Percentiles rank a stretch among this genome's conserved stretches.
These are phyloP conservation scores for Diddensiella caesifluorescens DNA, from an alignment of 805 yeast species.

Conservation along the genomic window DNA sequence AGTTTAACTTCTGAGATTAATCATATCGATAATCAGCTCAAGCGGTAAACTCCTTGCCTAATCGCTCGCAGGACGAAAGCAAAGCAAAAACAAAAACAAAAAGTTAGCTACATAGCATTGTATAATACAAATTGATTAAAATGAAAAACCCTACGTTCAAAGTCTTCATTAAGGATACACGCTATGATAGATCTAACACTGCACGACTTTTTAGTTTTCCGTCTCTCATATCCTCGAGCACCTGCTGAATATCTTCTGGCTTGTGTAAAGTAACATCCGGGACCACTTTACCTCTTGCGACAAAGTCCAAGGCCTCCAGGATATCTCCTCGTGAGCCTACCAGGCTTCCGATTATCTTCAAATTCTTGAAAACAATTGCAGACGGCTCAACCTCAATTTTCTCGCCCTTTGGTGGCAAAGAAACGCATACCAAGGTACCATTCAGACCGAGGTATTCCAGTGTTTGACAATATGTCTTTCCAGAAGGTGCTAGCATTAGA, in stretches of 20 bases:
- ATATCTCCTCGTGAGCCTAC: constrained; percentile 26
- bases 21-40: constrained; percentile 56
- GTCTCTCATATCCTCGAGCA: constrained; percentile 17
- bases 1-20: constrained; percentile 82
- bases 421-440: constrained; percentile 25
- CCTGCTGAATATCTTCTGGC: constrained; percentile 14
- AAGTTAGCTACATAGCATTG: neutral
- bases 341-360: constrained; percentile 23
- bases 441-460: constrained; percentile 18
- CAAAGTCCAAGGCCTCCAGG: constrained; percentile 25
- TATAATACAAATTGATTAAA: neutral
- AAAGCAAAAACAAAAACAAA: neutral
- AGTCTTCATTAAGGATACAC: no score
- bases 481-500: constrained; percentile 21
- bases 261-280: constrained; percentile 18
- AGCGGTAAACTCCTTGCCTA: no score
- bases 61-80: no score
- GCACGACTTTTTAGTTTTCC: constrained; percentile 25
- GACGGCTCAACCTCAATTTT: constrained; percentile 18
- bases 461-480: constrained; percentile 18
- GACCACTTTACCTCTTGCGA: constrained; percentile 19
- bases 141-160: neutral
- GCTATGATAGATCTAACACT: constrained; percentile 23
- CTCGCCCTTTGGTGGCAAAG: constrained; percentile 20
- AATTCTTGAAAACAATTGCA: constrained; percentile 12